Evolutionary conservation across 2,329 filamentous ascomycete genomes (phyloP), one percentile per base, ranked within the genome.

Genomic region (Rutstroemia sp.): DNA sequence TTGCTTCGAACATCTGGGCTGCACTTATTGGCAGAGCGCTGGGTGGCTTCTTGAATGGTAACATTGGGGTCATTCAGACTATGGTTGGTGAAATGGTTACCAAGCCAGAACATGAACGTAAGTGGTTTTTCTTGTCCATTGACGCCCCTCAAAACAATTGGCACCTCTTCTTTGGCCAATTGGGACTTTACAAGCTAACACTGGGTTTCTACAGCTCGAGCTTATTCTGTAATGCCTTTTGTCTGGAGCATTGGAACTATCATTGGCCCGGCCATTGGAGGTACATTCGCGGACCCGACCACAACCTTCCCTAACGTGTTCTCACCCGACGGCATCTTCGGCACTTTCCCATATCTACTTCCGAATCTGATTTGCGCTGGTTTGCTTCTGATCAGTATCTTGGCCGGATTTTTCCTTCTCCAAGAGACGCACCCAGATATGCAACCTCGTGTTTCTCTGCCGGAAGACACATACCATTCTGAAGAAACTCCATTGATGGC

Each of bases 161-260:
- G 25, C 16, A 8, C 16, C 17, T 51, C 12, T 12, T 9, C n/a
- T 9, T 23, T 16, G 12, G 17, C 8, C n/a, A 21, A 14, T 19
- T 19, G 12, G 37, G 39, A 17, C 23, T 27, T 34, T 21, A 8
- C 44, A 12, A 34, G 41, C 45, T 57, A 41, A 54, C 45, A 41
- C 19, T 51, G 49, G 17, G 48, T 48, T 41, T 57, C 16, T 23
- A 5, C 10, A 60, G 59, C 90, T 57, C 83, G 87, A 60, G 92
- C 92, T 27, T 96, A 92, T 70, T 84, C 90, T 2, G 82, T 96
- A 46, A 95, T 96, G 89, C 92, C 92, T 0, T 96, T 96, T 67
- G 87, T 96, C 7, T 96, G 92, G 91, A 87, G 82, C 48, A 85
- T 96, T 52, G 92, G 92, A 23, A 95, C 89, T 9, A 95, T 96